phyloP scores from a whole-genome alignment of 192 early-diverging fungal genomes.

The Dispira parvispora region DNA sequence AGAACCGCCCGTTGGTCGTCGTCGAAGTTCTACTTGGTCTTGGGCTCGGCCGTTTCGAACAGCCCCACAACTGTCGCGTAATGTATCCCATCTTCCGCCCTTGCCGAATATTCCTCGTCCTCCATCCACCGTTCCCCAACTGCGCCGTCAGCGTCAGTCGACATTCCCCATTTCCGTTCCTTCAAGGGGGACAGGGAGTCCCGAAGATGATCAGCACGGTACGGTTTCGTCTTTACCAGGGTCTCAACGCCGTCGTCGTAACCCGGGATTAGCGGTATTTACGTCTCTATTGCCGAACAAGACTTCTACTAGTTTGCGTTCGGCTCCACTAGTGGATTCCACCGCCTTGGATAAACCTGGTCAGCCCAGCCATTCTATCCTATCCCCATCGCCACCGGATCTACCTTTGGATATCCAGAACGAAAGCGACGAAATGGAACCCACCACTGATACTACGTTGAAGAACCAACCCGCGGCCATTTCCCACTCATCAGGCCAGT shows the following conservation, averaged over 20 bases:
- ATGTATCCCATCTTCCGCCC: neutral
- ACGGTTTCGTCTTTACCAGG: neutral
- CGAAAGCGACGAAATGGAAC: no score
- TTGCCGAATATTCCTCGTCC: neutral
- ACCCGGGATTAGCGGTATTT: neutral
- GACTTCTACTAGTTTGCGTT: neutral
- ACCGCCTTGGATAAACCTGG: no score
- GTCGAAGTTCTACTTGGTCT: conserved; percentile 9
- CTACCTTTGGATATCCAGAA: no score
- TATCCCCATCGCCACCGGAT: no score
- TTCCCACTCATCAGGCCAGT: no score
- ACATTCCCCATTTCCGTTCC: neutral
- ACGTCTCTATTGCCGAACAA: neutral
- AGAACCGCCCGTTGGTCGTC: neutral
- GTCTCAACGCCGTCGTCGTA: neutral
- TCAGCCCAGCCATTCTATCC: no score
- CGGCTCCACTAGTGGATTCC: no score
- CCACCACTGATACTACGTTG: no score
- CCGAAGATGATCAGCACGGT: neutral
- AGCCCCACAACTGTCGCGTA: neutral
- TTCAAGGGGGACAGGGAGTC: neutral
- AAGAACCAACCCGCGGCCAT: no score
- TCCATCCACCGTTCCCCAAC: neutral
- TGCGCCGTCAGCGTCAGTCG: neutral
- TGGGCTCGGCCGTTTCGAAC: neutral